phyloP scores from a whole-genome alignment of 345 rosid genomes.

The Boechera stricta region DNA sequence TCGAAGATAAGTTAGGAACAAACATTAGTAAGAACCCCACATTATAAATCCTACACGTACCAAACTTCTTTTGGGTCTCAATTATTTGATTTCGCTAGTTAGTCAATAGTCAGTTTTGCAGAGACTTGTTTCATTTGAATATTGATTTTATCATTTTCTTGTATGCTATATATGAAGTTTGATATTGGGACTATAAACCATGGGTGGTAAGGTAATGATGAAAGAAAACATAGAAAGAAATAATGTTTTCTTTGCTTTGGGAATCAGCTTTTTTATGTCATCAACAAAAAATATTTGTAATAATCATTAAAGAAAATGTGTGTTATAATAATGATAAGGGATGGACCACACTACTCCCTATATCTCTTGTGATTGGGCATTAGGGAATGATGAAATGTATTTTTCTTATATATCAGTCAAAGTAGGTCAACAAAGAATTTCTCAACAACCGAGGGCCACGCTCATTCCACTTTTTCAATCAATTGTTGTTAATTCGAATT shows the following conservation, averaged over 20 bases:
- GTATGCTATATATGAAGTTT: background rate
- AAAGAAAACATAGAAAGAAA: conserved; percentile 29
- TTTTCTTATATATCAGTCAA: conserved; percentile 42
- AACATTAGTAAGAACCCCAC: background rate
- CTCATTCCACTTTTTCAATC: conserved; percentile 32
- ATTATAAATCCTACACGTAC: background rate
- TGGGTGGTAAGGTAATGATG: conserved; percentile 42
- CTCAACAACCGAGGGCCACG: conserved; percentile 46
- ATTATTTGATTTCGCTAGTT: conserved; percentile 21
- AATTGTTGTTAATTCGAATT: conserved; percentile 12
- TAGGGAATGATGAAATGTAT: conserved; percentile 40
- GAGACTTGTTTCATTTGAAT: background rate
- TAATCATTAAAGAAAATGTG: conserved; percentile 33
- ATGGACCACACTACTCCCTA: conserved; percentile 46
- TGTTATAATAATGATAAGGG: conserved; percentile 36
- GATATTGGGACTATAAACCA: conserved; percentile 16
- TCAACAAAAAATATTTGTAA: conserved; percentile 22
- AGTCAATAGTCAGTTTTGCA: conserved; percentile 14
- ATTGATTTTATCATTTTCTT: background rate
- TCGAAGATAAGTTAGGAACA: background rate
- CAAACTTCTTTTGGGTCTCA: conserved; percentile 4
- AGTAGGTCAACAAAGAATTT: conserved; percentile 43
- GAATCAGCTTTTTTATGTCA: conserved; percentile 37
- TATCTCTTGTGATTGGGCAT: conserved; percentile 37
- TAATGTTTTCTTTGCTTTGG: conserved; percentile 32